Evolutionary conservation across 2,329 filamentous ascomycete species (phyloP), one percentile per base, ranked within the genome.

Genomic region (Fusarium torreyae): DNA sequence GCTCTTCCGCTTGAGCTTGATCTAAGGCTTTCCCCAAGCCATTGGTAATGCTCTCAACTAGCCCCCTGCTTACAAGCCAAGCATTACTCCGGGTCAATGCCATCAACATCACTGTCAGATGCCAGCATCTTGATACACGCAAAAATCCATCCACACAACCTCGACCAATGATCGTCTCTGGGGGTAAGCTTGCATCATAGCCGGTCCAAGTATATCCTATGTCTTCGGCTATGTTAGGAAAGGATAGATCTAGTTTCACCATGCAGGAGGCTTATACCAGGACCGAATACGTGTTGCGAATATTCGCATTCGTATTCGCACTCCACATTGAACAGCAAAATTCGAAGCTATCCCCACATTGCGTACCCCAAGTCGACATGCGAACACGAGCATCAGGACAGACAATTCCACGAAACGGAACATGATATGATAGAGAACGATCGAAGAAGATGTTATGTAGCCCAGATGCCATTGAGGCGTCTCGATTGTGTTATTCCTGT

Each of bases 301-400:
- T 22, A 18, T 20, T 55, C 66, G 65, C 60, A 56, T 52, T 68
- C 66, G 66, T 68, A 68, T 68, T 68, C 64, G 58, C 46, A 44
- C 18, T 17, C 39, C n/a, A 1, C 17, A 13, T 13, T 6, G 9
- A 7, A 38, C 22, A 20, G 39, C 26, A 28, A 10, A 7, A 11
- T 5, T 38, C 45, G 51, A 67, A 24, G 46, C 31, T 54, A 58
- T 66, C 28, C 28, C 58, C 31, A 48, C 43, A 38, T 22, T 13
- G 34, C 26, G 10, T 20, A 11, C 17, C 18, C 15, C 26, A 28
- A n/a, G 42, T 15, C 13, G 7, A 38, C 11, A 57, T 20, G 28
- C 38, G 46, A 57, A 50, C 45, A 39, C 45, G 38, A 43, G 18
- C 36, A 26, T 36, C 10, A n/a, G 26, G 10, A 28, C 26, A 28